Evolutionary conservation across 179 eudicot species (phyloP), one percentile per base, ranked within the genome.

Genomic region (Sideroxylon spinosum): DNA sequence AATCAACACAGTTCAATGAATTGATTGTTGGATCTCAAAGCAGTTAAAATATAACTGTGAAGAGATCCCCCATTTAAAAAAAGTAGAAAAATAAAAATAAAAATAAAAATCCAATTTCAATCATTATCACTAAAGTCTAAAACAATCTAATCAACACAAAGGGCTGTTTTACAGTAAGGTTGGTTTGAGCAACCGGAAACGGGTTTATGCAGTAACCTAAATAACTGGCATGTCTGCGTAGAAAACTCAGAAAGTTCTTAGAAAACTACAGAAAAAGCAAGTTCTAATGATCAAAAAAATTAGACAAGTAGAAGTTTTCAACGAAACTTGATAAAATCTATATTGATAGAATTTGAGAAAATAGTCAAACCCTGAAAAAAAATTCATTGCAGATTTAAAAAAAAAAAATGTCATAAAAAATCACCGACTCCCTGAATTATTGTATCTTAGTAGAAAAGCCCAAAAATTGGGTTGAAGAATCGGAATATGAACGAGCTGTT

Each of bases 51-150:
- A 69, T 67, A 69, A 73, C 61, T 78, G 76, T 70, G 76, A 60
- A 69, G 80, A 64, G 82, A 73, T 67, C 65, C 70, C 78, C 76
- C 62, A 19, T 6, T 72, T n/a, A 74, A 85, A 7, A 60, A 0
- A 7, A 22, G n/a, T n/a, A n/a, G n/a, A n/a, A n/a, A n/a, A n/a
- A n/a, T n/a, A 7, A 60, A 0, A 7, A 22, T 8, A 20, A 68
- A 68, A 13, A 26, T 14, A 9, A 28, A 37, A 17, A 68, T 32
- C 23, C 20, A 37, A 32, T 37, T 1, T 28, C 20, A 19, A 68
- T 6, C 13, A 8, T 32, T 2, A 9, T 37, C 25, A 3, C 9
- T 12, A 37, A 37, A 37, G n/a, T 22, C 9, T 12, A 37, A 37
- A 37, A 44, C 49, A 19, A 32, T 37, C 50, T 10, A 22, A 48